These are phyloP conservation scores for Tetradesmus obliquus DNA, from an alignment of 139 green algal genomes.

Conservation along the genomic window DNA sequence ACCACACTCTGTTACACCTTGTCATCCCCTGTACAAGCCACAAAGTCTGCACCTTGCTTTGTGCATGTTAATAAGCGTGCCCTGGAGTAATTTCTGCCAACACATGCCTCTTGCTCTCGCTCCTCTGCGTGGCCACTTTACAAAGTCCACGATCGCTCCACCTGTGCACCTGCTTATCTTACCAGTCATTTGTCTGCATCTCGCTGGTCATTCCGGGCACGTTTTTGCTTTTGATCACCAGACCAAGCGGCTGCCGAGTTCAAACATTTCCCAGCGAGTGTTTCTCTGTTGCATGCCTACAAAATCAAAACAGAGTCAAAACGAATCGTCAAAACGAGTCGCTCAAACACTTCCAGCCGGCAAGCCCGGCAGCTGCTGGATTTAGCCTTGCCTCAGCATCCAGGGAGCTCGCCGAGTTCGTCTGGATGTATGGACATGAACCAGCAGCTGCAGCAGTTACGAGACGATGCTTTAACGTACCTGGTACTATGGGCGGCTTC, in stretches of 20 bases:
- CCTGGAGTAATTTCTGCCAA: not conserved
- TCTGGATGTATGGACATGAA: constrained; percentile 1
- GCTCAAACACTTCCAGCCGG: not conserved
- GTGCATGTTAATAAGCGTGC: not conserved
- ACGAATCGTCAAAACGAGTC: not conserved
- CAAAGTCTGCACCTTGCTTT: not conserved
- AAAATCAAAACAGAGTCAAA: not conserved
- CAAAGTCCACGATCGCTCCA: not conserved
- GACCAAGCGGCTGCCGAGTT: not conserved
- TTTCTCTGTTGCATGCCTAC: not conserved
- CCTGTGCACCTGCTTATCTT: not conserved
- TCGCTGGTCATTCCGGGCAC: not conserved
- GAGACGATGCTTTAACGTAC: constrained; percentile 26
- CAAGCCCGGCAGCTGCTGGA: not conserved
- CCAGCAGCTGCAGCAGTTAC: constrained; percentile 25
- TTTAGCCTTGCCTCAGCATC: not conserved
- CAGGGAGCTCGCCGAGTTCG: not conserved
- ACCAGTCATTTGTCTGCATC: not conserved
- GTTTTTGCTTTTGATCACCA: not conserved
- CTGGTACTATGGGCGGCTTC: constrained; percentile 36
- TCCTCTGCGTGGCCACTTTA: not conserved
- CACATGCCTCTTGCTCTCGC: not conserved
- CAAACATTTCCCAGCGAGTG: not conserved
- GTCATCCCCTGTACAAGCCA: not conserved
- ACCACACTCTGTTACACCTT: not conserved